These are phyloP conservation scores for Rhynchosporium agropyri DNA, from an alignment of 2,329 filamentous ascomycete species.

Conservation along the genomic window DNA sequence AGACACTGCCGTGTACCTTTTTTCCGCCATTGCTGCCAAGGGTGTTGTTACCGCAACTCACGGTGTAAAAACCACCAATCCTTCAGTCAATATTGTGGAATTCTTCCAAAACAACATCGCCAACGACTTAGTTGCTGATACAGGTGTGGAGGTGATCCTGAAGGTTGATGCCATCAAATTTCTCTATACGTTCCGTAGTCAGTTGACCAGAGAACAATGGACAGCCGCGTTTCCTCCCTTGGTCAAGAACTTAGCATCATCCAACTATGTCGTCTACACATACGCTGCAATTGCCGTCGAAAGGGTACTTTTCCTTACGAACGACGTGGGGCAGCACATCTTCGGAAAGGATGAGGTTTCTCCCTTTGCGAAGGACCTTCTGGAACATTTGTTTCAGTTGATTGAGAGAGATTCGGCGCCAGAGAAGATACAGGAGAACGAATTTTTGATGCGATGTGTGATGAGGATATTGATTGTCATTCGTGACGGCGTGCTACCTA, in stretches of 20 bases:
- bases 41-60: constrained; percentile 84
- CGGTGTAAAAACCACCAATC: constrained; percentile 88
- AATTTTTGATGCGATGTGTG: constrained; percentile 97
- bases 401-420: constrained; percentile 84
- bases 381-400: constrained; percentile 87
- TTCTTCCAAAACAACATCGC: constrained; percentile 96
- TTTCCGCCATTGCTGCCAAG: constrained; percentile 91
- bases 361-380: constrained; percentile 79
- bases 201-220: constrained; percentile 91
- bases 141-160: constrained; percentile 76
- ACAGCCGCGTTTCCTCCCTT: constrained; percentile 84
- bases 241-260: constrained; percentile 85
- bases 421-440: constrained; percentile 96
- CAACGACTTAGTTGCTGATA: constrained; percentile 75
- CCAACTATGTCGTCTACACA: constrained; percentile 95
- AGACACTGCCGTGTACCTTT: constrained; percentile 97
- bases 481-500: constrained; percentile 74
- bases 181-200: constrained; percentile 93
- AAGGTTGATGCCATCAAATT: constrained; percentile 99
- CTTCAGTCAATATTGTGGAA: constrained; percentile 83
- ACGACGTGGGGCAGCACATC: constrained; percentile 74
- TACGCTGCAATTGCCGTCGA: constrained; percentile 98
- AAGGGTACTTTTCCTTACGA: constrained; percentile 80
- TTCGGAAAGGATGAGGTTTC: constrained; percentile 80
- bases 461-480: constrained; percentile 97